Conservation (phyloP, 768 basidiomycete genomes). For the Podaxis rugospora region DNA sequence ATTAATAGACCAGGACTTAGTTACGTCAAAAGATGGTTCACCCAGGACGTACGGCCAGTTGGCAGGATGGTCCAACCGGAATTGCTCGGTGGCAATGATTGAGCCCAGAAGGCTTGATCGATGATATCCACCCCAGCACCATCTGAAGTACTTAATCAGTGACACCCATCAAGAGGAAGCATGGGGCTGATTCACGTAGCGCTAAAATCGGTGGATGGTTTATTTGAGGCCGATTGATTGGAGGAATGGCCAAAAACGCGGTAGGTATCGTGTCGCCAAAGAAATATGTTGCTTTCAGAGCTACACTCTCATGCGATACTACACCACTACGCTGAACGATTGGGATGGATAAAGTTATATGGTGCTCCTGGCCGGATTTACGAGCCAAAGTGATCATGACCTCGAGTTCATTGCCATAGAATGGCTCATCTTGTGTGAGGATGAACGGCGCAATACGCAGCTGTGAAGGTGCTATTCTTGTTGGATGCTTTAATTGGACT, state of each 20-base stretch:
- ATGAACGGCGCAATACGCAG: constrained; percentile 49
- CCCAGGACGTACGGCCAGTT: constrained; percentile 83
- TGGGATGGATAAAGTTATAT: constrained; percentile 35
- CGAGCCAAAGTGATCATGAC: constrained; percentile 37
- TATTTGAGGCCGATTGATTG: constrained; percentile 25
- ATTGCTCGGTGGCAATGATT: constrained; percentile 53
- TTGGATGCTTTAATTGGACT: constrained; percentile 23
- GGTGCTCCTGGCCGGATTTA: neutral
- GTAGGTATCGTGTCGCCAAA: constrained; percentile 51
- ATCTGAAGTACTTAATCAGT: constrained; percentile 37
- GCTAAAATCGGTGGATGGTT: constrained; percentile 53
- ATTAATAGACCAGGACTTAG: neutral
- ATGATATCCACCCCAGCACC: constrained; percentile 83
- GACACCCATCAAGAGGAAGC: neutral
- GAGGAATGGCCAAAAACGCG: constrained; percentile 55
- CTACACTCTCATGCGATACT: constrained; percentile 19
- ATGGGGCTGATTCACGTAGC: constrained; percentile 44
- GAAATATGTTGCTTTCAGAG: constrained; percentile 57
- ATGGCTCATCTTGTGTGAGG: constrained; percentile 30
- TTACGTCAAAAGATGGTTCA: constrained; percentile 20
- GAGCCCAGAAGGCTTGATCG: constrained; percentile 50
- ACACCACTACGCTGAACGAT: constrained; percentile 45
- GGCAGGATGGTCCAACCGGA: constrained; percentile 78
- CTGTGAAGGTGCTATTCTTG: constrained; percentile 56
- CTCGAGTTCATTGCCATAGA: constrained; percentile 25